Evolutionary conservation across 306 rosid species (phyloP).

Genomic region (Sicyos edulis): DNA sequence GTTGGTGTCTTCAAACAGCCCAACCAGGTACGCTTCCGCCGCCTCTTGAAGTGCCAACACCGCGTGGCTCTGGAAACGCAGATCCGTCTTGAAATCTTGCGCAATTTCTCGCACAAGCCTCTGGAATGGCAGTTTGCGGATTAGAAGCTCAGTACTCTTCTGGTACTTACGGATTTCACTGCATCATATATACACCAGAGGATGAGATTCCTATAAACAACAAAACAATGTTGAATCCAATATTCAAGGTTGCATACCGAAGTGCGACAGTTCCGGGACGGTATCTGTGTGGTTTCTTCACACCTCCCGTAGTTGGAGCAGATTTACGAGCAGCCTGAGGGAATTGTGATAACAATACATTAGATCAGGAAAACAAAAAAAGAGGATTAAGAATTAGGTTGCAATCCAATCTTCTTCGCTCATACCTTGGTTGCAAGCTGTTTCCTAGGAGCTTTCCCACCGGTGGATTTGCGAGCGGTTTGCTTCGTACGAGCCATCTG

Average conservation of each 20-base stretch:
- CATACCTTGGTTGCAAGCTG: constrained; percentile 37
- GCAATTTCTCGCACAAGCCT: constrained; percentile 20
- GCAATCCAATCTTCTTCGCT: not conserved
- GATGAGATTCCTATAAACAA: not conserved
- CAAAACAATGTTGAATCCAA: not conserved
- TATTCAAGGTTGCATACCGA: not conserved
- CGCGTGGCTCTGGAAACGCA: constrained; percentile 43
- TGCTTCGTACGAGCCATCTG: constrained; percentile 48
- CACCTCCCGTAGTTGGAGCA: constrained; percentile 45
- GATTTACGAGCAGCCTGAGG: constrained; percentile 48
- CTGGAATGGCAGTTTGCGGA: constrained; percentile 34
- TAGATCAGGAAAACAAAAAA: not conserved
- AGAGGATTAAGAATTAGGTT: not conserved
- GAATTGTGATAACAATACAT: not conserved
- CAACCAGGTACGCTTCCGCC: constrained; percentile 43
- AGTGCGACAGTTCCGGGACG: constrained; percentile 36
- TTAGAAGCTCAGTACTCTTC: constrained; percentile 35
- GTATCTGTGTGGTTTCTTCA: constrained; percentile 50
- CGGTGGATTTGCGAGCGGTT: constrained; percentile 40
- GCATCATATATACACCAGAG: not conserved
- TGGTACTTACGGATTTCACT: constrained; percentile 42
- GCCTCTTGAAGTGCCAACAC: constrained; percentile 42
- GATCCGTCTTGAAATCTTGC: constrained; percentile 36
- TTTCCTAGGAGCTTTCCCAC: constrained; percentile 40
- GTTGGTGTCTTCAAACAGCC: constrained; percentile 39